A percentile compares a stretch with the other conserved stretches of the same genome.
Conservation (phyloP, 2,329 filamentous ascomycete genomes). For the Trichoderma pleuroti region DNA sequence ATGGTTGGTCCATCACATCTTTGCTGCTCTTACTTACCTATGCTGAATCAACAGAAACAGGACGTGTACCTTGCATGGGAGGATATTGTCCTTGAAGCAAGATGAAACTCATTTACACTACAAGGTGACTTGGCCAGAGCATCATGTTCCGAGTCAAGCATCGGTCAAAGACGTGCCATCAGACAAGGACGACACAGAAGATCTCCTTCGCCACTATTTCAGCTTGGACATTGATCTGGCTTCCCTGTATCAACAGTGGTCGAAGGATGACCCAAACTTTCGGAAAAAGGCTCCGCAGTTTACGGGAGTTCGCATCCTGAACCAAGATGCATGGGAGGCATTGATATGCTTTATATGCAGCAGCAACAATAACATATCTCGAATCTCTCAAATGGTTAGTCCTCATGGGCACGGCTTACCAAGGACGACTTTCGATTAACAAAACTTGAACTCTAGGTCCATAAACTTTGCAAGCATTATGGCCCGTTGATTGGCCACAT, state of each 20-base stretch:
- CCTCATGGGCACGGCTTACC: not conserved
- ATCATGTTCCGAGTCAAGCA: conserved; percentile 8
- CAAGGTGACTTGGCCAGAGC: conserved; percentile 59
- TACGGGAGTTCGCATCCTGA: conserved; percentile 84
- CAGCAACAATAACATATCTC: conserved; percentile 95
- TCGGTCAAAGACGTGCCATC: conserved; percentile 19
- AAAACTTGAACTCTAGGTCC: conserved; percentile 49
- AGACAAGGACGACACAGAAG: conserved; percentile 63
- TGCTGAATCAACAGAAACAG: conserved; percentile 36
- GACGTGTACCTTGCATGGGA: conserved; percentile 80
- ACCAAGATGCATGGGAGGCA: conserved; percentile 94
- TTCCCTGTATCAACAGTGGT: conserved; percentile 82
- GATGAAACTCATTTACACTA: conserved; percentile 78
- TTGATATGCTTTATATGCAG: conserved; percentile 95
- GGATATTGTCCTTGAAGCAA: conserved; percentile 81
- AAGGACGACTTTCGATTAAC: not conserved
- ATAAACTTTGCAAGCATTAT: conserved; percentile 85
- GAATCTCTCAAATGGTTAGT: conserved; percentile 88
- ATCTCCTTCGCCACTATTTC: conserved; percentile 78
- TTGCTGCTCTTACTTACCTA: not conserved
- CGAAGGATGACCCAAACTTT: conserved; percentile 80
- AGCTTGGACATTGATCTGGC: conserved; percentile 76
- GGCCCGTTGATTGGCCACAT: conserved; percentile 71
- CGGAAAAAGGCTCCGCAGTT: conserved; percentile 82
- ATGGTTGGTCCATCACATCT: conserved; percentile 57